Base-by-base conservation (phyloP, 805 yeast genomes). In the Barnettozyma botsteinii region DNA sequence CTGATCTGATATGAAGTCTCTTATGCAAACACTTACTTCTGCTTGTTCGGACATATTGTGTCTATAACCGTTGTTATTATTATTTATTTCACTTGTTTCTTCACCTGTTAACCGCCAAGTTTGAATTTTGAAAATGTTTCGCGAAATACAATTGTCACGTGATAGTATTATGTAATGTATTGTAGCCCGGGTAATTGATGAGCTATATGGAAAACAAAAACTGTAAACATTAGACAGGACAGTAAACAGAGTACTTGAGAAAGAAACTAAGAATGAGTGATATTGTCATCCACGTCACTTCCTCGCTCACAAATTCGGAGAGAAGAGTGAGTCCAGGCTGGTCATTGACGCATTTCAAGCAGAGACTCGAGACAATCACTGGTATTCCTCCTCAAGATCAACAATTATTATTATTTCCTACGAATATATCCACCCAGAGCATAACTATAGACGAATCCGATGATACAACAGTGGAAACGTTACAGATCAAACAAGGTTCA, bases 341-440 rank as follows among this genome's bases (percentile, higher is more conserved):
- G 89, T 58, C 75, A 0, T 40, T 84, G 13, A 59, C 58, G 7
- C 62, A 74, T 45, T 67, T 85, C 37, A 73, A 76, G 47, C 47
- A 59, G 29, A 69, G 74, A 41, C 58, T 86, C 10, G 93, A 84
- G 51, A 69, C 66, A 26, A 75, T 85, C 45, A 84, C 95, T 0
- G 96, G 96, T 3, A 73, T 86, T 21, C 76, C 79, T 5, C 81
- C 85, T 4, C 45, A 53, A 12, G 63, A 57, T 43, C 95, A 81
- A 53, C 62, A 61, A 13, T 53, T 80, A 13, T 67, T 67, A 40
- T 59, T 75, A 27, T 77, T 74, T 49, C 72, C 45, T 60, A 61
- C 49, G 2, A 40, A 52, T 12, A 40, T 45, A 45, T 54, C 55
- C 20, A 42, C 55, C 50, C 69, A 56, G 45, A 24, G 57, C 59